Conservation (phyloP, 2,329 filamentous ascomycete species). For the Cladophialophora exuberans region DNA sequence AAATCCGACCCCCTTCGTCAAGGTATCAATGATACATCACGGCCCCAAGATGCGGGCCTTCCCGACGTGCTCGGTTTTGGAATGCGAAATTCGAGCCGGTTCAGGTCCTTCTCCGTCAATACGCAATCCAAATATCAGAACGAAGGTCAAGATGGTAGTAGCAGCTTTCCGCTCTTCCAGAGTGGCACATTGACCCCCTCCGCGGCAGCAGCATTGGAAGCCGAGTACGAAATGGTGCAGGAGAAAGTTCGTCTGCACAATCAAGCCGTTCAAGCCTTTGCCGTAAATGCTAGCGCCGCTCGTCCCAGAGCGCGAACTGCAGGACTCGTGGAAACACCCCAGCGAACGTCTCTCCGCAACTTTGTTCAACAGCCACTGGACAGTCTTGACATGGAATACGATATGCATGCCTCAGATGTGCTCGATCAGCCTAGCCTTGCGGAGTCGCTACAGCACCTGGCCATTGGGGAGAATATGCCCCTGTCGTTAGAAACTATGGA, state of each 20-base stretch:
- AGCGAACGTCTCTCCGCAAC: slow-evolving; percentile 68
- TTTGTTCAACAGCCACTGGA: slow-evolving; percentile 61
- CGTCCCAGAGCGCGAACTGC: slow-evolving; percentile 89
- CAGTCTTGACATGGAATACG: slow-evolving; percentile 18
- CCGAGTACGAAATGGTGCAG: slow-evolving; percentile 63
- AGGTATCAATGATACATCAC: slow-evolving; percentile 53
- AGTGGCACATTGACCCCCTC: slow-evolving; percentile 64
- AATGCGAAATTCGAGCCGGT: slow-evolving; percentile 78
- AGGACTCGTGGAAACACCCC: slow-evolving; percentile 79
- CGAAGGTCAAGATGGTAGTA: slow-evolving; percentile 75
- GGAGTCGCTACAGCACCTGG: slow-evolving; percentile 29
- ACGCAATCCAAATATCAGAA: slow-evolving; percentile 95
- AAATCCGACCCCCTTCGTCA: slow-evolving; percentile 72
- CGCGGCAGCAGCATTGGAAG: slow-evolving; percentile 56
- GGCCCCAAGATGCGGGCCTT: slow-evolving; percentile 53
- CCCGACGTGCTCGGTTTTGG: slow-evolving; percentile 74
- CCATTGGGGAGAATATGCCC: slow-evolving; percentile 23
- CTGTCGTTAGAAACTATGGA: slow-evolving; percentile 70
- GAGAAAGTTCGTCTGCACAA: slow-evolving; percentile 85
- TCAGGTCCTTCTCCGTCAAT: slow-evolving; percentile 97
- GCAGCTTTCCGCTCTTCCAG: slow-evolving; percentile 58
- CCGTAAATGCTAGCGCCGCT: slow-evolving; percentile 77
- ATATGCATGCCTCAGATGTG: slow-evolving; percentile 22
- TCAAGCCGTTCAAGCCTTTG: slow-evolving; percentile 88
- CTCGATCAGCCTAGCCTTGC: slow-evolving; percentile 21